These are phyloP conservation scores for Nitzschia palea DNA, from an alignment of 108 stramenopile genomes.

Conservation along the genomic window DNA sequence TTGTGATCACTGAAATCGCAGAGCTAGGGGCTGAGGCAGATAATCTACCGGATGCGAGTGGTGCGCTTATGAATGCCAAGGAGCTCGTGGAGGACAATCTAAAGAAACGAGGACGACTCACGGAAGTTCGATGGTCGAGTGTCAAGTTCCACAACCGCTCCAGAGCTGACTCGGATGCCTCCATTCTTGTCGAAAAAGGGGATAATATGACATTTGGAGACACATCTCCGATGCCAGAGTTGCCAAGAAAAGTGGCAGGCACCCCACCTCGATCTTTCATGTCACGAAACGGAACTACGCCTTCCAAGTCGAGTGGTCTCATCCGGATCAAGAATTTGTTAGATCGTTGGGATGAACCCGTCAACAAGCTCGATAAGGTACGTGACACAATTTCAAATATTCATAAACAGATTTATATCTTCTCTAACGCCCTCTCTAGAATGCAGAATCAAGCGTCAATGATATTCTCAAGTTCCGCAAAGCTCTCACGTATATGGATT, in stretches of 20 bases:
- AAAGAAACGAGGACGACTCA: background rate
- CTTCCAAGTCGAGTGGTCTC: slow-evolving; percentile 12
- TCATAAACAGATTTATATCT: no score
- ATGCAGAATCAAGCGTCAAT: slow-evolving; percentile 35
- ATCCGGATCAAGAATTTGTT: slow-evolving; percentile 47
- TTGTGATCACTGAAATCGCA: slow-evolving; percentile 62
- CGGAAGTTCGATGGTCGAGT: slow-evolving; percentile 9
- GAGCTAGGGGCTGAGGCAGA: slow-evolving; percentile 52
- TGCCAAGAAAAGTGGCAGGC: background rate
- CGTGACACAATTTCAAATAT: slow-evolving; percentile 1
- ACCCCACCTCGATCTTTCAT: background rate
- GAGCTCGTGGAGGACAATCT: background rate
- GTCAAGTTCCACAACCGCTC: background rate
- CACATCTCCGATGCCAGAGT: background rate
- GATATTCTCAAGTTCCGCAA: slow-evolving; percentile 72
- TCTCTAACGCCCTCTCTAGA: no score
- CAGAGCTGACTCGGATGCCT: background rate
- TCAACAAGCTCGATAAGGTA: slow-evolving; percentile 57
- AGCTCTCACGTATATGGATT: slow-evolving; percentile 72
- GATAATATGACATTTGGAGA: background rate
- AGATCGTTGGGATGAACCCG: slow-evolving; percentile 78
- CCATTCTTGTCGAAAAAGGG: background rate
- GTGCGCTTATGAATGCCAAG: background rate
- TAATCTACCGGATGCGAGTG: background rate
- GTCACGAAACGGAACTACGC: background rate